These are phyloP conservation scores for Nephelium lappaceum DNA, from an alignment of 345 rosid genomes.

Conservation along the genomic window DNA sequence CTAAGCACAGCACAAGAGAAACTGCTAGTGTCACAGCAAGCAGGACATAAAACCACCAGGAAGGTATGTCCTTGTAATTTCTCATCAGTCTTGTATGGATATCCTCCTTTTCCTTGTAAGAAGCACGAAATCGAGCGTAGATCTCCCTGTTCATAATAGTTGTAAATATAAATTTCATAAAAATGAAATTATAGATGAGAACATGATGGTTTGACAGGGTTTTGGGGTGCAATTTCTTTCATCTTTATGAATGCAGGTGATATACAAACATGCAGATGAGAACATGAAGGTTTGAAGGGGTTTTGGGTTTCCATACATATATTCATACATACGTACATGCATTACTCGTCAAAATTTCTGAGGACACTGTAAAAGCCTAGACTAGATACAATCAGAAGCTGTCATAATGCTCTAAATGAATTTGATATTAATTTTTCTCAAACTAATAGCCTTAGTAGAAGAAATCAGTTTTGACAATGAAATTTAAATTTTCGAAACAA, in stretches of 20 bases:
- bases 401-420: too few species aligned
- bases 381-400: not conserved
- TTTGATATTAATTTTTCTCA: too few species aligned
- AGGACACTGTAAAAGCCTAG: not conserved
- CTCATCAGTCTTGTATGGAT: constrained; percentile 82
- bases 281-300: too few species aligned
- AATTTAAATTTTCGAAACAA: not conserved
- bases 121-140: constrained; percentile 52
- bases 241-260: not conserved
- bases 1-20: constrained; percentile 64
- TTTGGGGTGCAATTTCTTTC: too few species aligned
- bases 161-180: constrained; percentile 11
- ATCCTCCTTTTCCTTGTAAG: constrained; percentile 74
- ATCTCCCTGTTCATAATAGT: constrained; percentile 62
- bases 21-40: constrained; percentile 47
- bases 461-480: not conserved
- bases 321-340: too few species aligned
- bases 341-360: too few species aligned
- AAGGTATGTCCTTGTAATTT: constrained; percentile 79
- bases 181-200: not conserved
- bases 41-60: constrained; percentile 79
- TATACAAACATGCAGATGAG: too few species aligned
- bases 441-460: not conserved
- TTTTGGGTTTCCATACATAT: too few species aligned
- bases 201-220: not conserved